phyloP scores from a whole-genome alignment of 139 green algal genomes.

The Tetradesmus lagerheimii region DNA sequence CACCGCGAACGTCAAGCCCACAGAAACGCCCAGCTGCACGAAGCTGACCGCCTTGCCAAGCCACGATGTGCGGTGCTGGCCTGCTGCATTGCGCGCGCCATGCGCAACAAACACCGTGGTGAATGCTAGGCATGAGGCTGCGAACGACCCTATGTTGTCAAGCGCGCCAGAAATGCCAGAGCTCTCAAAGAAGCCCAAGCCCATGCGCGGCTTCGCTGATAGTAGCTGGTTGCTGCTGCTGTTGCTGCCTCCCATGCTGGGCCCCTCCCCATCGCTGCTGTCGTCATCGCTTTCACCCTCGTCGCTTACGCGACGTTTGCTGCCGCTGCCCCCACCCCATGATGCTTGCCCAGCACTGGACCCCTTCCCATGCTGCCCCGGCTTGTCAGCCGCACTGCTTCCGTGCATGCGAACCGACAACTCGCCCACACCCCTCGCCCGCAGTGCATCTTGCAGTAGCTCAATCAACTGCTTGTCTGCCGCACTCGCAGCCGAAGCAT shows the following conservation, averaged over 20 bases:
- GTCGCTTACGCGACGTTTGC: not conserved
- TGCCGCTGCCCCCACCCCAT: not conserved
- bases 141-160: not conserved
- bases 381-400: not conserved
- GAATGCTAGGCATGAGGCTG: not conserved
- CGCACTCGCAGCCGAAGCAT: not conserved
- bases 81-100: not conserved
- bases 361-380: not conserved
- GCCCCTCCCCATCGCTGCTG: not conserved
- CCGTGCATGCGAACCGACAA: conserved; percentile 9
- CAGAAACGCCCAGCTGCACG: not conserved
- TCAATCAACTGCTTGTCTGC: conserved; percentile 3
- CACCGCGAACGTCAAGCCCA: not conserved
- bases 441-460: not conserved
- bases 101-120: not conserved
- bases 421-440: not conserved
- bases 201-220: not conserved
- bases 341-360: not conserved
- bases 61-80: not conserved
- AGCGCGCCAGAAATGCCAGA: not conserved
- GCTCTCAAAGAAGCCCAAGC: not conserved
- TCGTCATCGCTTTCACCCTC: not conserved
- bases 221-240: not conserved
- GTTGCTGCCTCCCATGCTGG: not conserved
- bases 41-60: too few relatives aligned